phyloP scores from a whole-genome alignment of 1,284 basidiomycete species.

The Naganishia cerealis region DNA sequence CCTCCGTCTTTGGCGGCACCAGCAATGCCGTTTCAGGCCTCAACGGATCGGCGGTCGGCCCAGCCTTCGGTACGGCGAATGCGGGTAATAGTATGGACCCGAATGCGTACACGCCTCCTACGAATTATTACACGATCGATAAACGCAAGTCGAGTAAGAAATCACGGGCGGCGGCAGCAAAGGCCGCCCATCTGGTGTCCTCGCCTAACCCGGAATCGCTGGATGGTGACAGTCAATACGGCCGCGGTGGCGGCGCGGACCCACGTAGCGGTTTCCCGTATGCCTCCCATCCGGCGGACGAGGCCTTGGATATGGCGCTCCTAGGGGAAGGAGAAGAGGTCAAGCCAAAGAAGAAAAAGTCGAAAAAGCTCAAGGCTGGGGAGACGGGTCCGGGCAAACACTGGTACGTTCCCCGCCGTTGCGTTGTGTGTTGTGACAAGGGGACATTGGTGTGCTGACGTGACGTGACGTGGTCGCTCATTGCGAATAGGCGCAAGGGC shows the following conservation, averaged over 20 bases:
- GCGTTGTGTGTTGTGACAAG: neutral
- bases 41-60: neutral
- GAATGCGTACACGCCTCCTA: constrained; percentile 1
- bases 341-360: constrained; percentile 29
- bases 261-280: neutral
- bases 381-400: constrained; percentile 22
- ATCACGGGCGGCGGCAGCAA: neutral
- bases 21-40: neutral
- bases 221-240: neutral
- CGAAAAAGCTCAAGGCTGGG: constrained; percentile 17
- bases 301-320: constrained; percentile 1
- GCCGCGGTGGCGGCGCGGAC: neutral
- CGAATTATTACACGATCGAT: neutral
- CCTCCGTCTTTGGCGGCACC: neutral
- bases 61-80: too few relatives aligned
- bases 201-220: constrained; percentile 9
- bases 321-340: neutral
- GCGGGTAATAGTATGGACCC: neutral
- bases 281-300: neutral
- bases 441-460: neutral
- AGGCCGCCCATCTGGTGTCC: neutral
- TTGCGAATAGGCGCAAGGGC: constrained; percentile 13
- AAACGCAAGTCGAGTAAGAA: constrained; percentile 10
- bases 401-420: constrained; percentile 4
- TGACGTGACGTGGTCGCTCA: neutral